phyloP scores from a whole-genome alignment of 208 protist genomes.

The Novymonas esmeraldas region DNA sequence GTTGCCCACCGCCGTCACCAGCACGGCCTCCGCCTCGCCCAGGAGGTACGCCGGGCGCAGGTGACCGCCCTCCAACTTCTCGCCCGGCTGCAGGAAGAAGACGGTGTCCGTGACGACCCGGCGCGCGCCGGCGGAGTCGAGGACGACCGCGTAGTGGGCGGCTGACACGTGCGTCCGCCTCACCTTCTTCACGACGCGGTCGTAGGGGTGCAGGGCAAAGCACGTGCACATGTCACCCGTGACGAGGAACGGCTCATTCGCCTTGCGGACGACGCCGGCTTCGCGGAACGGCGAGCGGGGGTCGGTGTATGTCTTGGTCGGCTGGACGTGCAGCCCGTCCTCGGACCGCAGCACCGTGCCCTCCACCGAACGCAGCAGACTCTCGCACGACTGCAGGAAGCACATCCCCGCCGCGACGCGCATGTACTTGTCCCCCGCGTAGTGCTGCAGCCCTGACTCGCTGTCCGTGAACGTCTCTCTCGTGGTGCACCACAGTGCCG shows the following conservation, averaged over 20 bases:
- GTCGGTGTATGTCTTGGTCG: conserved; percentile 86
- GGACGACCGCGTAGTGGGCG: conserved; percentile 40
- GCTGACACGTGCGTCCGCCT: conserved; percentile 61
- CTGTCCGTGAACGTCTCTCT: conserved; percentile 38
- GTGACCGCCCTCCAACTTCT: conserved; percentile 59
- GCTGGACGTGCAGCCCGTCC: conserved; percentile 88
- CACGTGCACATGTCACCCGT: conserved; percentile 73
- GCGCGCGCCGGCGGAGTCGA: conserved; percentile 40
- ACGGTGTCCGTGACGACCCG: conserved; percentile 66
- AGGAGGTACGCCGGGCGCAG: conserved; percentile 80
- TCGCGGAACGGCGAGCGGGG: conserved; percentile 58
- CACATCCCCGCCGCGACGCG: conserved; percentile 46
- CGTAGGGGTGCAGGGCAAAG: conserved; percentile 94
- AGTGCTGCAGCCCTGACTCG: conserved; percentile 39
- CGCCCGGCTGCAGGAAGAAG: conserved; percentile 90
- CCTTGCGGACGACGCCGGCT: conserved; percentile 52
- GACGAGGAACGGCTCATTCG: conserved; percentile 84
- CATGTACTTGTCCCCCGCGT: conserved; percentile 74
- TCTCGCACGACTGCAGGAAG: conserved; percentile 85
- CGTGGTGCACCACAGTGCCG: conserved; percentile 51
- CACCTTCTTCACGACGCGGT: conserved; percentile 75
- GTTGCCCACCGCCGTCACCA: conserved; percentile 71
- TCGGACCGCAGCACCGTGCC: conserved; percentile 68
- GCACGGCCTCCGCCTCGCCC: conserved; percentile 77
- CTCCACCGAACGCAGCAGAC: conserved; percentile 51